Evolutionary conservation across 1,284 basidiomycete species (phyloP).

Genomic region (Microbotryum violaceum): DNA sequence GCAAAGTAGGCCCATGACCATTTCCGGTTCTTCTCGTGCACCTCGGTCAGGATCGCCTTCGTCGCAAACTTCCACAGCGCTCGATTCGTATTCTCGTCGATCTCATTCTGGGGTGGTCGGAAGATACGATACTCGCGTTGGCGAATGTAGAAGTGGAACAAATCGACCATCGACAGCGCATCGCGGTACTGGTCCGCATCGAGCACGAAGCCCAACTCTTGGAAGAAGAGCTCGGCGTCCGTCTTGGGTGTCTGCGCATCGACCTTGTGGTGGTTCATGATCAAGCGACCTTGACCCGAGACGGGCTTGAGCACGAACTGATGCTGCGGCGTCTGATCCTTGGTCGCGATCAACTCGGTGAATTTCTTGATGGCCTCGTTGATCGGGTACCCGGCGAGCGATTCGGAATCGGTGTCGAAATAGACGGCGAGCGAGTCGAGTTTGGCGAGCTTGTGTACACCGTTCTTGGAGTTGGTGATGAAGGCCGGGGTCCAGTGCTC

Average conservation of each 20-base stretch:
- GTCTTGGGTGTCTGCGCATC: conserved; percentile 66
- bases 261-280: conserved; percentile 67
- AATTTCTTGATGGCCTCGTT: conserved; percentile 70
- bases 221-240: conserved; percentile 82
- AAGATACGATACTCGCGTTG: conserved; percentile 77
- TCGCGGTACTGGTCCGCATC: conserved; percentile 96
- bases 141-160: conserved; percentile 93
- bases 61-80: conserved; percentile 76
- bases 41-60: conserved; percentile 71
- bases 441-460: conserved; percentile 90
- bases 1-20: conserved; percentile 93
- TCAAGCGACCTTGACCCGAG: conserved; percentile 82
- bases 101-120: conserved; percentile 49
- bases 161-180: conserved; percentile 84
- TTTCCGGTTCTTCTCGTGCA: conserved; percentile 72
- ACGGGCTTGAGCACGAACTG: conserved; percentile 96
- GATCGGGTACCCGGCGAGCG: conserved; percentile 58
- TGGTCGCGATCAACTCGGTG: conserved; percentile 59
- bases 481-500: conserved; percentile 88
- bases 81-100: conserved; percentile 58
- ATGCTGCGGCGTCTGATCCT: conserved; percentile 53
- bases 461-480: conserved; percentile 79
- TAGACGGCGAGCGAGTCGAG: conserved; percentile 85
- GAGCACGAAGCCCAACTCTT: conserved; percentile 86
- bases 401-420: conserved; percentile 87